phyloP scores from a whole-genome alignment of 2,329 filamentous ascomycete genomes.

The Ophiosphaerella korrae region DNA sequence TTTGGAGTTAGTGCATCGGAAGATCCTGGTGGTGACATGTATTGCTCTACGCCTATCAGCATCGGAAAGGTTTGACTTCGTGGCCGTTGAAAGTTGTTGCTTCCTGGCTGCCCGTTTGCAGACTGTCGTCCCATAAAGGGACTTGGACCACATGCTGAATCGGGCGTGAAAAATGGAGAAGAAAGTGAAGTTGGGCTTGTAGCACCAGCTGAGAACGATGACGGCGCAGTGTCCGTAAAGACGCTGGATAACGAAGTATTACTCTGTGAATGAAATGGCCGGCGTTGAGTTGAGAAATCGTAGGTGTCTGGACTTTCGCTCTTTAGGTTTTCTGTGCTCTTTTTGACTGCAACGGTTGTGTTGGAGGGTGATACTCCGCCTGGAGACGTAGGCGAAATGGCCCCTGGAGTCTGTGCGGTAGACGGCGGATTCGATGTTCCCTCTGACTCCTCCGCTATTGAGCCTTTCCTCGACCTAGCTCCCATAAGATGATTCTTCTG shows the following conservation, averaged over 20 bases:
- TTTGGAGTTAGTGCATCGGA: slow-evolving; percentile 63
- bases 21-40: slow-evolving; percentile 56
- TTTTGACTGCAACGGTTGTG: slow-evolving; percentile 64
- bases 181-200: slow-evolving; percentile 76
- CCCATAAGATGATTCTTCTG: slow-evolving; percentile 74
- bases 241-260: slow-evolving; percentile 70
- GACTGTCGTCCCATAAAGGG: slow-evolving; percentile 65
- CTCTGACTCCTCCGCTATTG: slow-evolving; percentile 70
- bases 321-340: slow-evolving; percentile 71
- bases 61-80: slow-evolving; percentile 86
- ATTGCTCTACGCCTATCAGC: slow-evolving; percentile 64
- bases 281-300: slow-evolving; percentile 65
- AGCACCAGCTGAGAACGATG: slow-evolving; percentile 70
- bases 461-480: slow-evolving; percentile 60
- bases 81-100: slow-evolving; percentile 70
- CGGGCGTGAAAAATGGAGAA: slow-evolving; percentile 78
- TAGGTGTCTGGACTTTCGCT: slow-evolving; percentile 62
- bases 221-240: slow-evolving; percentile 68
- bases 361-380: slow-evolving; percentile 71
- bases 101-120: slow-evolving; percentile 53
- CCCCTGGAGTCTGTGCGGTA: slow-evolving; percentile 65
- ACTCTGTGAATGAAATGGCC: slow-evolving; percentile 68
- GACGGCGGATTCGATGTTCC: slow-evolving; percentile 62
- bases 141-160: slow-evolving; percentile 65
- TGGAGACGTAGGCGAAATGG: slow-evolving; percentile 76